Base-by-base conservation (phyloP, 2,329 filamentous ascomycete genomes). In the Aureobasidium sp. region DNA sequence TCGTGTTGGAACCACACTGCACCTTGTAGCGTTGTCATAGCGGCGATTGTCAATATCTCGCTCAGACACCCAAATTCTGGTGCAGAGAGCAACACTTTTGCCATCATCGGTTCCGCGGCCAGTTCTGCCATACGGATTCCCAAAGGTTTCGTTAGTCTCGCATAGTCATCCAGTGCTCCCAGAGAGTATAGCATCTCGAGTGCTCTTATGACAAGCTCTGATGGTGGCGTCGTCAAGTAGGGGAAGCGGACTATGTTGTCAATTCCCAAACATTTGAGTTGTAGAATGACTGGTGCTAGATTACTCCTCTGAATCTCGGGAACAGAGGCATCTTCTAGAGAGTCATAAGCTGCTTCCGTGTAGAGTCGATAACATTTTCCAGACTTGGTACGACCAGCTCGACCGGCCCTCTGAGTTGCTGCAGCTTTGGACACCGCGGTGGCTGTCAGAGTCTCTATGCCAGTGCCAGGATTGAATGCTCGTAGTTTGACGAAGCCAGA, bases 321-420 rank as follows among this genome's bases (percentile, higher is more conserved):
- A 2, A 90, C 79, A 10, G 90, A 96, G 32, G 86, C 81, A 63
- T 89, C 86, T 0, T 85, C 81, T 4, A 99, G 78, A 3, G 74
- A 72, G 39, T 83, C 77, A 70, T 86, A 95, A 2, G 82, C 80
- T 25, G 84, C 77, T 75, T 97, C 90, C 0, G 91, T 95, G 73
- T 95, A 99, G 0, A 99, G 81, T 13, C 93, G 85, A 71, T 92
- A 97, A 73, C 94, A 99, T 75, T 97, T 99, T 1, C 94, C 94
- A 0, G 93, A 85, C 67, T 84, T 89, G 1, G 91, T 96, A 63
- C 94, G 86, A 1, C 94, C 94, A 3, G 94, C 93, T 71, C 94
- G 85, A 10, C 94, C 94, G 1, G 92, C 89, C 63, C 94, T 84
- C 74, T 97, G 94, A 0, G 87, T 89, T n/a, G 93, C 93, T 0